Base-by-base conservation (phyloP, 768 basidiomycete genomes). In the Boletus insuetus region DNA sequence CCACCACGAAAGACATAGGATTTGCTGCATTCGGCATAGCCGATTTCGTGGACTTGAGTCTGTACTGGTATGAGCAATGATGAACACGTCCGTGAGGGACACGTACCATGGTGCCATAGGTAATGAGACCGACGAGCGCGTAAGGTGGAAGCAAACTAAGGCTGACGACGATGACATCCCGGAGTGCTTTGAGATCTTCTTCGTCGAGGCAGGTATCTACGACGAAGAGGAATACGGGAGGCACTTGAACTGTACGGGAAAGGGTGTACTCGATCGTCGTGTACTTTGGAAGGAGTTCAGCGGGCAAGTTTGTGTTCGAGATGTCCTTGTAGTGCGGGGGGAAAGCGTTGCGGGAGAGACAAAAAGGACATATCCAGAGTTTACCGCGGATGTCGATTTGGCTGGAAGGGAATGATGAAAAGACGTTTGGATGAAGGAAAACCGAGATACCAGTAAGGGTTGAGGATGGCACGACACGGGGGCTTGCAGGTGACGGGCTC, bases 211-310 rank as follows among this genome's bases (percentile, higher is more conserved):
- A 99, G 22, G 95, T 98, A 71, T 98, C 96, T 46, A 99, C 87
- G 50, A 98, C 94, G 69, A 94, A 97, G 42, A 99, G 80, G 80
- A 99, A 98, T 73, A 98, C 83, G 49, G 97, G 96, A 5, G 96
- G 95, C 43, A 96, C 87, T 65, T 88, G 92, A 13, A 87, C 92
- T 1, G 92, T 87, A 58, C 96, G 85, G 24, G 89, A 80, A 45
- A 98, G 88, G n/a, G 96, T 98, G 77, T 99, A 99, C 75, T 99
- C 97, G 74, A 99, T 97, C 9, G 97, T 99, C 32, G 97, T 98
- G 79, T 98, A 98, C 75, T 97, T 95, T 67, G 96, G 94, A 38
- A 98, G 74, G 31, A 99, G 82, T 71, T 99, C 97, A 14, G 94
- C 89, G 47, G 97, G 97, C 19, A 98, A 82, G 74, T 98, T 98